Base-by-base conservation (phyloP, 805 yeast genomes). In the Ogataea trehalophila region DNA sequence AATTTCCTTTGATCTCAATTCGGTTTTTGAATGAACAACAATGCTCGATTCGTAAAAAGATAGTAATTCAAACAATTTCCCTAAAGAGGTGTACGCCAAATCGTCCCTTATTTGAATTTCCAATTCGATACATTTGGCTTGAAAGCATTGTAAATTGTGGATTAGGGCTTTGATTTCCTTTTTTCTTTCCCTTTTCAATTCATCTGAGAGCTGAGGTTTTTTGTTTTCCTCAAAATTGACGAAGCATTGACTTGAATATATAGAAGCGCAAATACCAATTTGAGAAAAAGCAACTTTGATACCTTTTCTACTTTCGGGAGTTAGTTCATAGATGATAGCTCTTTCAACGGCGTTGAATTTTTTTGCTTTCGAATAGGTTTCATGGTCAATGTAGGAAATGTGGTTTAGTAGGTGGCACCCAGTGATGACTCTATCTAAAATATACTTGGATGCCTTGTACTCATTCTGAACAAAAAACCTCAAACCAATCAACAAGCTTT, bases 41-140 rank as follows among this genome's bases (percentile, higher is more conserved):
- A 38, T n/a, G 8, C 38, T 35, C 22, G 49, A 33, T 15, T 48
- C 53, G 8, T 41, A 31, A 11, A 51, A 36, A 1, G 57, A 45
- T 15, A 49, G 39, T 45, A 50, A 47, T 37, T 55, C 58, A 40
- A 55, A 48, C 8, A 54, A 37, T 33, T 51, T 55, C 6, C 56
- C 57, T 9, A 44, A 36, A 6, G 48, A 47, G 3, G 42, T 41
- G 42, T 48, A 53, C n/a, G 55, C 38, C 46, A 51, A 46, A 33
- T 54, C 59, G 18, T 49, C 43, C 29, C 49, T 54, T 31, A 51
- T 38, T 8, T 31, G 16, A 11, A 43, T 20, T 31, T n/a, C n/a
- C 5, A 42, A 39, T 13, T 22, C 18, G 5, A n/a, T n/a, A 15
- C 44, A 42, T 6, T 20, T 14, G 15, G n/a, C 9, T 23, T 22